phyloP scores from a whole-genome alignment of 345 rosid genomes.

The Lumnitzera racemosa region DNA sequence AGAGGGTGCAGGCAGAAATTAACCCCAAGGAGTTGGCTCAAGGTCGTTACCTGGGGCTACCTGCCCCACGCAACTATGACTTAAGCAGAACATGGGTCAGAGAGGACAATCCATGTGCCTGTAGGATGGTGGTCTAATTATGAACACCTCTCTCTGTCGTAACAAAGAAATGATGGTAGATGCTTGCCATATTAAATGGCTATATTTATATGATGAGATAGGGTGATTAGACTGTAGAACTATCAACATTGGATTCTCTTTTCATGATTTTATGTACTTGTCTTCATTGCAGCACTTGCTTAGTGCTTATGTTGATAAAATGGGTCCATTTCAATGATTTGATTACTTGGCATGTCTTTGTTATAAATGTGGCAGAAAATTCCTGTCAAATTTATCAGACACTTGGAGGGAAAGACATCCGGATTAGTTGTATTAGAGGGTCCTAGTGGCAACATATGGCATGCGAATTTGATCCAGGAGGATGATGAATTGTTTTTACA shows the following conservation, averaged over 20 bases:
- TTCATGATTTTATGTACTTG: neutral
- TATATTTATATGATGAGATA: no score
- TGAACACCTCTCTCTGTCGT: no score
- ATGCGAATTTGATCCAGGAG: constrained; percentile 25
- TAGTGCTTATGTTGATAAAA: neutral
- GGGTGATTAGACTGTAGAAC: no score
- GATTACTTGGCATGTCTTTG: neutral
- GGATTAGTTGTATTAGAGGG: constrained; percentile 37
- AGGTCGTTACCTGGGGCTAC: no score
- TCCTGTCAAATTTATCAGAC: constrained; percentile 28
- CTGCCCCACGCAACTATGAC: no score
- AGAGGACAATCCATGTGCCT: no score
- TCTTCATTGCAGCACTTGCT: constrained; percentile 8
- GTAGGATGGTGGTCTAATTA: no score
- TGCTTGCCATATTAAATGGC: no score
- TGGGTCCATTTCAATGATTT: neutral
- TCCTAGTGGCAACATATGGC: constrained; percentile 51
- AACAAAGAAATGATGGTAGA: no score
- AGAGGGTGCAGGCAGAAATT: no score
- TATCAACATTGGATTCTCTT: neutral
- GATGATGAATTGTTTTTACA: constrained; percentile 24
- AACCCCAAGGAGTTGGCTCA: no score
- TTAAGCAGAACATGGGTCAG: no score
- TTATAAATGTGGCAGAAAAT: constrained; percentile 30
- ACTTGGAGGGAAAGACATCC: constrained; percentile 30